phyloP scores from a whole-genome alignment of 2,329 filamentous ascomycete genomes.

The Beauveria sp. region DNA sequence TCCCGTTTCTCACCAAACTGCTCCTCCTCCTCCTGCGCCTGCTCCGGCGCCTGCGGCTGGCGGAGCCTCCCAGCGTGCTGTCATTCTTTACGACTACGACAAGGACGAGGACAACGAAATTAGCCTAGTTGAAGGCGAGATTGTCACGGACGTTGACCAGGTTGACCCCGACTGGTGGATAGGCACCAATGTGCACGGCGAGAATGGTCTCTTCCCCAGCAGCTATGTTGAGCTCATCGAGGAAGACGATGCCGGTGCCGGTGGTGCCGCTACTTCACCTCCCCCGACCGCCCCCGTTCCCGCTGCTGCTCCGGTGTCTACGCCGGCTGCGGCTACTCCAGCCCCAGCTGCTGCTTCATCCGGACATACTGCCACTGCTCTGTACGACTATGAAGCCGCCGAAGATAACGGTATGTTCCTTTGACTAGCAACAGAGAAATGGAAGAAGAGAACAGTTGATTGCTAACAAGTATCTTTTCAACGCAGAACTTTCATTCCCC shows the following conservation, averaged over 20 bases:
- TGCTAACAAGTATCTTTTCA: constrained; percentile 26
- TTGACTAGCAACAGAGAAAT: neutral
- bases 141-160: constrained; percentile 89
- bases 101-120: constrained; percentile 97
- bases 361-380: constrained; percentile 67
- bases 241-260: constrained; percentile 39
- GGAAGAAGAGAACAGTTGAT: constrained; percentile 1
- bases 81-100: constrained; percentile 92
- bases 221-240: constrained; percentile 90
- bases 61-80: constrained; percentile 49
- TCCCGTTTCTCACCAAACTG: neutral
- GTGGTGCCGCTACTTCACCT: constrained; percentile 21
- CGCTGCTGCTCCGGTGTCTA: constrained; percentile 24
- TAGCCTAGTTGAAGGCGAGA: constrained; percentile 80
- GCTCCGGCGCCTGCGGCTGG: constrained; percentile 9
- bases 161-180: constrained; percentile 99
- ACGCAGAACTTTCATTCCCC: constrained; percentile 67
- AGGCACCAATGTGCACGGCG: constrained; percentile 77
- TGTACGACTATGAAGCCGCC: constrained; percentile 94
- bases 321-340: constrained; percentile 29
- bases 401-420: constrained; percentile 70
- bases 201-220: constrained; percentile 87
- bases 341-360: constrained; percentile 28
- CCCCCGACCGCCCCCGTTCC: constrained; percentile 30
- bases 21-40: constrained; percentile 7